Evolutionary conservation across 805 yeast species (phyloP).

Genomic region (Metschnikowia drakensbergensis): DNA sequence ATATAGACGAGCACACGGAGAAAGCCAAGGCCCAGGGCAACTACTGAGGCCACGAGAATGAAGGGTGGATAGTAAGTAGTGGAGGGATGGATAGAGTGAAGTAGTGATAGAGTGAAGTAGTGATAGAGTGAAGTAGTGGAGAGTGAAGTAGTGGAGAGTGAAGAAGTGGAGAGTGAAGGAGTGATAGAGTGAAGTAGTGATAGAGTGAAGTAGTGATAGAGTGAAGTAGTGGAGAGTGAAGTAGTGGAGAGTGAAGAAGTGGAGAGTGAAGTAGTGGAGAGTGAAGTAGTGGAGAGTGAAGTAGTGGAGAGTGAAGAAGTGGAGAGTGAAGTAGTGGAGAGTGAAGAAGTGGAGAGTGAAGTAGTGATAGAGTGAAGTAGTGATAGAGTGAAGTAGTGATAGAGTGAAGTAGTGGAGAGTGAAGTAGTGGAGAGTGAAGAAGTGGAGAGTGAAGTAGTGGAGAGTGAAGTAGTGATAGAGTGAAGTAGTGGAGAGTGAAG

Average conservation of each 20-base stretch:
- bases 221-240: no score
- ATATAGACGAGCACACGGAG: conserved; percentile 68
- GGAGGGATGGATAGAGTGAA: not conserved
- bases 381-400: not conserved
- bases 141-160: not conserved
- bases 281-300: no score
- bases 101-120: no score
- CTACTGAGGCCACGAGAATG: conserved; percentile 7
- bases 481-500: not conserved
- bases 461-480: not conserved
- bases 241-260: no score
- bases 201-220: no score
- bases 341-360: not conserved
- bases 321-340: no score
- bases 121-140: no score
- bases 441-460: not conserved
- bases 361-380: not conserved
- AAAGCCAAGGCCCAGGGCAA: conserved; percentile 74
- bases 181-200: no score
- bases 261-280: no score
- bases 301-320: no score
- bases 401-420: no score
- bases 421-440: no score
- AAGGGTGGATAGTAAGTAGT: not conserved
- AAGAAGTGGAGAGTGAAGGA: not conserved